A percentile compares a stretch with the other conserved stretches of the same genome.
Conservation (phyloP, 2,329 filamentous ascomycete species). For the Xylariaceae sp. region DNA sequence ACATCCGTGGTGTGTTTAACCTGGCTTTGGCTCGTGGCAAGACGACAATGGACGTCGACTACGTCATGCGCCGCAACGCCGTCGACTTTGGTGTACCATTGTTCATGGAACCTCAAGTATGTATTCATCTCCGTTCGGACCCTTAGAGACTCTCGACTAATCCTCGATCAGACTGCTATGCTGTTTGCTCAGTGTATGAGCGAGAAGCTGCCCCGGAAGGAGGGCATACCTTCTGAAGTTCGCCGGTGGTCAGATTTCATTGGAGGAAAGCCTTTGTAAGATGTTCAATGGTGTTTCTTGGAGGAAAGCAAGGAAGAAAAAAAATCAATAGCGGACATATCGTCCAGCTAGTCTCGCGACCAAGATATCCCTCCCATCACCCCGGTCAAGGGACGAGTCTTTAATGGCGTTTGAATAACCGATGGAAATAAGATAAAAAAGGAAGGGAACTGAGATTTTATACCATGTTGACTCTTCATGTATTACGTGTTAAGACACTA, state of each 20-base stretch:
- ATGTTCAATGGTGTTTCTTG: background rate
- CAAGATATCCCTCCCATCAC: background rate
- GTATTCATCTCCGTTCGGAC: slow-evolving; percentile 23
- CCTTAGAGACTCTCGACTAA: background rate
- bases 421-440: no score
- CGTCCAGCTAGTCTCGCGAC: background rate
- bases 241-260: slow-evolving; percentile 95
- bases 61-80: slow-evolving; percentile 96
- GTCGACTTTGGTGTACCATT: slow-evolving; percentile 97
- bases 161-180: slow-evolving; percentile 69
- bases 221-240: slow-evolving; percentile 88
- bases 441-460: no score
- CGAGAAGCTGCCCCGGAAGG: slow-evolving; percentile 84
- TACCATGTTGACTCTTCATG: no score
- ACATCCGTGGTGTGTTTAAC: slow-evolving; percentile 96
- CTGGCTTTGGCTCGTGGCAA: slow-evolving; percentile 78
- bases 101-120: slow-evolving; percentile 97
- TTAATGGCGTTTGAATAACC: no score
- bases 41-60: slow-evolving; percentile 86
- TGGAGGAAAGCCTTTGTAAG: slow-evolving; percentile 75
- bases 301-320: background rate
- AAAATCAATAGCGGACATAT: background rate
- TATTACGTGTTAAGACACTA: no score
- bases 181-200: slow-evolving; percentile 97
- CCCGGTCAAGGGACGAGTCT: no score